Evolutionary conservation across 306 rosid species (phyloP).

Genomic region (Glycyrrhiza uralensis): DNA sequence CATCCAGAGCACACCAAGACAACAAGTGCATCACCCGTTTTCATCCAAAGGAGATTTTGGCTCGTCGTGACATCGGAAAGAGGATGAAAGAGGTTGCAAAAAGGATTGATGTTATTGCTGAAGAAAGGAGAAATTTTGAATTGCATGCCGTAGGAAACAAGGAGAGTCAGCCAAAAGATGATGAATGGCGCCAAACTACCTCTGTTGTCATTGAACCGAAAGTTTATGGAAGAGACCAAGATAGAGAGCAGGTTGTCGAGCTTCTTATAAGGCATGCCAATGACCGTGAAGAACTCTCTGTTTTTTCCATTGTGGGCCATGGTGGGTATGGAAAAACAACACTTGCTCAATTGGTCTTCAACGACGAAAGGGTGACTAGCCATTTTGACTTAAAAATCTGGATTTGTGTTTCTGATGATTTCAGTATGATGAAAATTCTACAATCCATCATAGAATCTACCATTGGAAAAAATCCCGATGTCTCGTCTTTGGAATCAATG

Average conservation of each 20-base stretch:
- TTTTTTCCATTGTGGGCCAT: neutral
- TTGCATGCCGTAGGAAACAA: neutral
- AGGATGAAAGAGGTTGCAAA: neutral
- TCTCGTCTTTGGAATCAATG: neutral
- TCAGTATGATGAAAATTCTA: neutral
- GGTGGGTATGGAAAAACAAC: constrained; percentile 18
- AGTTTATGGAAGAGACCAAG: constrained; percentile 19
- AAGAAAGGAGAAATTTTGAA: neutral
- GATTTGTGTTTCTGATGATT: constrained; percentile 20
- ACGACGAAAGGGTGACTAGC: neutral
- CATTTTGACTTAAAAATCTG: neutral
- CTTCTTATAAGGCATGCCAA: too few relatives aligned
- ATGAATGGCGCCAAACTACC: constrained; percentile 19
- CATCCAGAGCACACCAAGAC: neutral
- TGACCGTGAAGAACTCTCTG: neutral
- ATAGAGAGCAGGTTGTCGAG: neutral
- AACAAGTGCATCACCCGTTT: neutral
- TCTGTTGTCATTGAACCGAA: neutral
- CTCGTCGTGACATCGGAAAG: neutral
- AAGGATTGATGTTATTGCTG: neutral
- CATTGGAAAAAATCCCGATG: neutral
- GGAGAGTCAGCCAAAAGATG: neutral
- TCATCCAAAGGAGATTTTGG: neutral
- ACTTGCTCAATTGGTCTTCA: neutral
- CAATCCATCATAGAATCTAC: neutral